Evolutionary conservation across 2,329 filamentous ascomycete species (phyloP).

Genomic region (Alternaria infectoria): DNA sequence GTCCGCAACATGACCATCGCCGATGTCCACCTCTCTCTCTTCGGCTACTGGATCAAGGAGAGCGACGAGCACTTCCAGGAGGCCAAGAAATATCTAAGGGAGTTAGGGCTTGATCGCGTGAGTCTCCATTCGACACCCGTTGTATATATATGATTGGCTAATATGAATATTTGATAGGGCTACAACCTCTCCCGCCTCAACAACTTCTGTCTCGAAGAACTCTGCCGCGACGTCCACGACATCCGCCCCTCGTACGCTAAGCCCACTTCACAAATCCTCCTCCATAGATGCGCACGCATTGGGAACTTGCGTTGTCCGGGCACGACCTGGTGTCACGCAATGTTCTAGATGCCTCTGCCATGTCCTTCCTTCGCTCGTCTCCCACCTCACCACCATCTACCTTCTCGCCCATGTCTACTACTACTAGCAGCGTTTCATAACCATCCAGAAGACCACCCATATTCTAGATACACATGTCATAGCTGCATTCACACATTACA

Average conservation of each 20-base stretch:
- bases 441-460: not conserved
- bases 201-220: conserved; percentile 18
- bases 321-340: conserved; percentile 1
- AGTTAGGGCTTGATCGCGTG: conserved; percentile 37
- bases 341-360: not conserved
- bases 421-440: not conserved
- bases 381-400: not conserved
- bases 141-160: not conserved
- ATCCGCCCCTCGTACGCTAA: conserved; percentile 8
- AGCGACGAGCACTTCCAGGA: conserved; percentile 26
- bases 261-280: not conserved
- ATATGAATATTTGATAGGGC: conserved; percentile 8
- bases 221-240: conserved; percentile 13
- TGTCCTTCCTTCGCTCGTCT: not conserved
- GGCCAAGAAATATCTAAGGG: conserved; percentile 34
- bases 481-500: not conserved
- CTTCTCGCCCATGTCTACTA: not conserved
- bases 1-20: conserved; percentile 33
- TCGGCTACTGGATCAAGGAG: conserved; percentile 34
- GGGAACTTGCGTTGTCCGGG: conserved; percentile 3
- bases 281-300: conserved; percentile 4
- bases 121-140: not conserved
- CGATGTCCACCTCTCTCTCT: conserved; percentile 31
- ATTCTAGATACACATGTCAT: not conserved
- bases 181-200: conserved; percentile 26